These are phyloP conservation scores for Globisporangium emineosum DNA, from an alignment of 352 stramenopile genomes.

Conservation along the genomic window DNA sequence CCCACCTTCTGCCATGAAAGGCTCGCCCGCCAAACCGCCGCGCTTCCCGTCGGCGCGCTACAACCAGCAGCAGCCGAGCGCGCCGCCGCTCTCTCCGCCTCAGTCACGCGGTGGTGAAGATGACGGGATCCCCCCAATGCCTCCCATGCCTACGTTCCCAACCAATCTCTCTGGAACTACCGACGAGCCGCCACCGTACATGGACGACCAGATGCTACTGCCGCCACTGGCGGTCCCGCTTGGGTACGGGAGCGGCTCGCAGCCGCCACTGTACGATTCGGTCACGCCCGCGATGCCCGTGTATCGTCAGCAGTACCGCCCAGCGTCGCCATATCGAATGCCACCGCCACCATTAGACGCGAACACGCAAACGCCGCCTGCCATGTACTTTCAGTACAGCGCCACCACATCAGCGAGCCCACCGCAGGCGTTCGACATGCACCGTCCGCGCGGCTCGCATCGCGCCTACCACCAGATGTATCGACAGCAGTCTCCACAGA, in stretches of 20 bases:
- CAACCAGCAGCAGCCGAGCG: constrained; percentile 12
- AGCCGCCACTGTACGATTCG: neutral
- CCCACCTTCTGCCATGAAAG: neutral
- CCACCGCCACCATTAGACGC: neutral
- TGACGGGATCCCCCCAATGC: neutral
- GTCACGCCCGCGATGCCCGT: neutral
- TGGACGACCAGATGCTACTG: constrained; percentile 5
- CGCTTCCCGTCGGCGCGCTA: constrained; percentile 1
- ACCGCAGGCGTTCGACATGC: constrained; percentile 8
- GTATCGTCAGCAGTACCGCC: constrained; percentile 11
- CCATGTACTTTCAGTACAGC: neutral
- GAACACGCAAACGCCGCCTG: neutral
- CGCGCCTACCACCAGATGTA: constrained; percentile 15
- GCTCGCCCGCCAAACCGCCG: constrained; percentile 7
- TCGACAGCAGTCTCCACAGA: neutral
- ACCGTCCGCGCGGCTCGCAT: constrained; percentile 11
- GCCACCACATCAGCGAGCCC: neutral
- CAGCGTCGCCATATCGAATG: neutral
- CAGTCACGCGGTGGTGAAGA: neutral
- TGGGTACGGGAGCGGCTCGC: constrained; percentile 11
- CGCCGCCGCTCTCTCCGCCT: constrained; percentile 9
- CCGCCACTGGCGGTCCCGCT: constrained; percentile 10
- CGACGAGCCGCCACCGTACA: neutral
- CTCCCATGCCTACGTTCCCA: neutral
- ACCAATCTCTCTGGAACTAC: neutral